Evolutionary conservation across 352 stramenopile genomes (phyloP).

Genomic region (Halophytophthora polymorphica): DNA sequence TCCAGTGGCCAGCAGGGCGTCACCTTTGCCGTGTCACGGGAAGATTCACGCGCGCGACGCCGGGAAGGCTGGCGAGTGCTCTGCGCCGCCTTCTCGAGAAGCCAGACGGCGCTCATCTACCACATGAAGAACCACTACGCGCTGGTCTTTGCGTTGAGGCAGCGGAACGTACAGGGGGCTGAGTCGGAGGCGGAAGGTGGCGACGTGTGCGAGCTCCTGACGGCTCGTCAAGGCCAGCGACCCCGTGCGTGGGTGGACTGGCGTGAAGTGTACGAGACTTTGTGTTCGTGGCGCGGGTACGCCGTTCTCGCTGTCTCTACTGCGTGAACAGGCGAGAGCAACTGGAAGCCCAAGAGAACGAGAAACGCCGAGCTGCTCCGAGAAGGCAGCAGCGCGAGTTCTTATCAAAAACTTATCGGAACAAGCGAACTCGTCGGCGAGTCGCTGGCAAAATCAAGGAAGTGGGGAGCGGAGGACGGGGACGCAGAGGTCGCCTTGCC

Average conservation of each 20-base stretch:
- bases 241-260: slow-evolving; percentile 61
- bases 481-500: too few relatives aligned
- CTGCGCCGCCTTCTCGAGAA: slow-evolving; percentile 14
- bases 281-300: slow-evolving; percentile 63
- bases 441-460: too few relatives aligned
- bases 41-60: slow-evolving; percentile 11
- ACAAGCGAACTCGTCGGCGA: too few relatives aligned
- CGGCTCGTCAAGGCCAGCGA: slow-evolving; percentile 56
- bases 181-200: background rate
- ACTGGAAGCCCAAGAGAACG: background rate
- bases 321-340: background rate
- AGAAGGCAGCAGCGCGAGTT: background rate
- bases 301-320: slow-evolving; percentile 41
- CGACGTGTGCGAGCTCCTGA: slow-evolving; percentile 49
- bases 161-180: slow-evolving; percentile 27
- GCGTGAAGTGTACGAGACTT: slow-evolving; percentile 43
- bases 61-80: slow-evolving; percentile 14
- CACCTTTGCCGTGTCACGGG: background rate
- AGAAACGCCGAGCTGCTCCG: background rate
- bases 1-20: background rate
- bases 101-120: slow-evolving; percentile 39
- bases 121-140: slow-evolving; percentile 85
- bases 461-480: background rate
- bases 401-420: background rate
- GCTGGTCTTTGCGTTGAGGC: slow-evolving; percentile 59